Conservation (phyloP, 2,329 filamentous ascomycete species). For the Fusarium setosum region DNA sequence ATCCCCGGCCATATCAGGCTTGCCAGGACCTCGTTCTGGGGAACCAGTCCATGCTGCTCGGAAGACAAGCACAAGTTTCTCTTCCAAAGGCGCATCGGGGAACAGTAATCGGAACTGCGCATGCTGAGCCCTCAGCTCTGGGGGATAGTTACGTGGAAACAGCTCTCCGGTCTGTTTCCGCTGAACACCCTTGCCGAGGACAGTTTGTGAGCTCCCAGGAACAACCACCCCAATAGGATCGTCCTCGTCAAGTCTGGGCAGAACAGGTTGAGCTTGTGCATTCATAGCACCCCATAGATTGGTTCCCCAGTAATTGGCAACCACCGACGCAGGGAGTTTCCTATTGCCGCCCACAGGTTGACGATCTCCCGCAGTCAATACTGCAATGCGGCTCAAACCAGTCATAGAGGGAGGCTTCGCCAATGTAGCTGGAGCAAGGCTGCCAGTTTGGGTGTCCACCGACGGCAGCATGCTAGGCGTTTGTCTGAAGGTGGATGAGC, state of each 20-base stretch:
- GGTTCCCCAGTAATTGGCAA: conserved; percentile 95
- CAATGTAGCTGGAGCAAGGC: conserved; percentile 83
- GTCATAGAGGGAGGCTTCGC: conserved; percentile 87
- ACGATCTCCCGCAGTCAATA: conserved; percentile 82
- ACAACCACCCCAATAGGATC: conserved; percentile 56
- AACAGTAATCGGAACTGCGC: conserved; percentile 95
- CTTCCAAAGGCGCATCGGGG: conserved; percentile 78
- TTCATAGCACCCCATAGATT: conserved; percentile 72
- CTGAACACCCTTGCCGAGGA: conserved; percentile 45
- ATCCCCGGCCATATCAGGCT: conserved; percentile 64
- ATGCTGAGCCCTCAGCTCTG: conserved; percentile 85
- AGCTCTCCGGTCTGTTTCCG: conserved; percentile 57
- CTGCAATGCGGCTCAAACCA: conserved; percentile 86
- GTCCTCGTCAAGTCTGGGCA: conserved; percentile 50
- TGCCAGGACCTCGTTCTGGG: conserved; percentile 54
- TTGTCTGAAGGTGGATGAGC: conserved; percentile 43
- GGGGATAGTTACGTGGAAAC: conserved; percentile 82
- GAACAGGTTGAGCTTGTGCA: conserved; percentile 43
- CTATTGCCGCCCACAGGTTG: conserved; percentile 75
- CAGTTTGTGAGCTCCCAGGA: conserved; percentile 44
- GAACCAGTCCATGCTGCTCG: conserved; percentile 83
- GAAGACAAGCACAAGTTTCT: conserved; percentile 92
- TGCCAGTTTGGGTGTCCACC: conserved; percentile 64
- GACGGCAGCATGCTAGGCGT: conserved; percentile 48
- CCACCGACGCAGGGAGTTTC: conserved; percentile 82